These are phyloP conservation scores for Botryotinia narcissicola DNA, from an alignment of 2,329 filamentous ascomycete species.

Conservation along the genomic window DNA sequence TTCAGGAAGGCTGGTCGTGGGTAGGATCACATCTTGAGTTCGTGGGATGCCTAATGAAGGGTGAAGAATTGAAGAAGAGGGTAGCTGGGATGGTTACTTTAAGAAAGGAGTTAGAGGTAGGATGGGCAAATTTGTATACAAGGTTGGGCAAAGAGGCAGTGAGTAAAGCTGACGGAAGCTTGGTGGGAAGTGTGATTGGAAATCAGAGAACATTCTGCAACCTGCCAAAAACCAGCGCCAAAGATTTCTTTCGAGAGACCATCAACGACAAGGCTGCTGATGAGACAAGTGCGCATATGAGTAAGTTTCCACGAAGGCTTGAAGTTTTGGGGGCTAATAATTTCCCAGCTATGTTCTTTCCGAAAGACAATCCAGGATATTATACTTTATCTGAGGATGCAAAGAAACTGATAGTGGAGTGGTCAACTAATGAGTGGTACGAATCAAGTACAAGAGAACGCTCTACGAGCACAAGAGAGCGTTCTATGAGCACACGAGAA, in stretches of 20 bases:
- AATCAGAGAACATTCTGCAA: slow-evolving; percentile 86
- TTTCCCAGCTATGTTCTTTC: slow-evolving; percentile 66
- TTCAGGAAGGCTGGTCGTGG: slow-evolving; percentile 76
- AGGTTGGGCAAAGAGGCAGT: slow-evolving; percentile 69
- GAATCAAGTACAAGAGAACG: slow-evolving; percentile 45
- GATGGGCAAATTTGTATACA: slow-evolving; percentile 86
- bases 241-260: slow-evolving; percentile 62
- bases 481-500: not conserved
- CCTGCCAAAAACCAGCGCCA: slow-evolving; percentile 58
- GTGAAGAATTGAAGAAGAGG: slow-evolving; percentile 74
- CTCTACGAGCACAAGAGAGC: not conserved
- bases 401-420: slow-evolving; percentile 61
- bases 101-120: slow-evolving; percentile 63
- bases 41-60: slow-evolving; percentile 82
- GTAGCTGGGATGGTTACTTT: slow-evolving; percentile 66
- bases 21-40: slow-evolving; percentile 90
- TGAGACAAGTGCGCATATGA: slow-evolving; percentile 78
- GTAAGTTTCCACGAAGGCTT: slow-evolving; percentile 43
- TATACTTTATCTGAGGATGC: slow-evolving; percentile 64
- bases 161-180: slow-evolving; percentile 46
- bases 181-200: slow-evolving; percentile 60
- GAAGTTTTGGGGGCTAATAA: slow-evolving; percentile 22
- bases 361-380: slow-evolving; percentile 70
- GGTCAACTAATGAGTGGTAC: slow-evolving; percentile 67
- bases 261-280: slow-evolving; percentile 77